Conservation (phyloP, 2,329 filamentous ascomycete genomes). For the Microsporum audouinii region DNA sequence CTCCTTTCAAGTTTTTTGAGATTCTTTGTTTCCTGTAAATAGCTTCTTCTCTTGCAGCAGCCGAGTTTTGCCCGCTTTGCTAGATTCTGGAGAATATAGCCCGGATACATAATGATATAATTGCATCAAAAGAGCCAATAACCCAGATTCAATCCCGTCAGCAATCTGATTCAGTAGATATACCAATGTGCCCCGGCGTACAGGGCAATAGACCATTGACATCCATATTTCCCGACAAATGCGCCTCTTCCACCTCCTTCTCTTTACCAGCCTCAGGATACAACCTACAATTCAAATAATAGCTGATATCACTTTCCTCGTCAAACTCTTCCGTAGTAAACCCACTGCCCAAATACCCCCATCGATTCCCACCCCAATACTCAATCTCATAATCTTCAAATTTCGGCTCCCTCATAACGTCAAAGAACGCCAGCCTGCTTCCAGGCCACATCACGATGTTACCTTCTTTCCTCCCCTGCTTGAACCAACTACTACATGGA, state of each 20-base stretch:
- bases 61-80: background rate
- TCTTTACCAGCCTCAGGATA: conserved; percentile 6
- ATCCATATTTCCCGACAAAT: background rate
- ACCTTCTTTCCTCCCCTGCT: conserved; percentile 17
- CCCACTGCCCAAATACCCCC: conserved; percentile 14
- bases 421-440: conserved; percentile 15
- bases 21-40: background rate
- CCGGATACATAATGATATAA: background rate
- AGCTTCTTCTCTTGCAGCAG: background rate
- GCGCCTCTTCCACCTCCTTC: background rate
- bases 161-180: background rate
- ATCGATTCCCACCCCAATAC: conserved; percentile 15
- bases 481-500: conserved; percentile 16
- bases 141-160: background rate
- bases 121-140: background rate
- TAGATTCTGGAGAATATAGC: background rate
- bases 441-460: conserved; percentile 19
- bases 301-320: conserved; percentile 11
- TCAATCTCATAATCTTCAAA: conserved; percentile 16
- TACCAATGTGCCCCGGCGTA: conserved; percentile 5
- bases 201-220: conserved; percentile 5
- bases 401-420: conserved; percentile 11
- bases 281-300: conserved; percentile 12
- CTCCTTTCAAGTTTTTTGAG: background rate
- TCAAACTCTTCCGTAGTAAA: conserved; percentile 13